A percentile compares a stretch with the other conserved stretches of the same genome.
These are phyloP conservation scores for Suhomyces faveliae DNA, from an alignment of 805 yeast species.

Conservation along the genomic window DNA sequence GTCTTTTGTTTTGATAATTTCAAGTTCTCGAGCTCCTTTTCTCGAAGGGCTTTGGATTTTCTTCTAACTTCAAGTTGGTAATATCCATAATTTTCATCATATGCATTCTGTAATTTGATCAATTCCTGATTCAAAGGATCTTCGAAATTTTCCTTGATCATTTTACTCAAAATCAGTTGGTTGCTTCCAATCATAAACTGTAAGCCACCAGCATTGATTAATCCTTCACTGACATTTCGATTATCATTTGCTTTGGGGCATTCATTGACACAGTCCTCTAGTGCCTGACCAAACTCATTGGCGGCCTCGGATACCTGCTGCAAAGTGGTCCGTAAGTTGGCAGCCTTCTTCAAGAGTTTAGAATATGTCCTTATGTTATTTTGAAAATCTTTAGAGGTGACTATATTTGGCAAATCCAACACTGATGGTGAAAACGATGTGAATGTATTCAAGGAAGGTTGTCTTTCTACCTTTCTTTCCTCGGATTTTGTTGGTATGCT, in stretches of 20 bases:
- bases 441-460: conserved; percentile 40
- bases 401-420: conserved; percentile 57
- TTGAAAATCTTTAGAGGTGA: conserved; percentile 59
- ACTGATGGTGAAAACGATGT: conserved; percentile 53
- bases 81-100: conserved; percentile 46
- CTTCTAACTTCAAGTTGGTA: conserved; percentile 55
- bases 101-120: conserved; percentile 42
- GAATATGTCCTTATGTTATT: conserved; percentile 48
- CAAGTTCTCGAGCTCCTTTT: conserved; percentile 60
- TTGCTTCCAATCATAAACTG: conserved; percentile 77
- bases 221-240: conserved; percentile 50
- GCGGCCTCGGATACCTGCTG: conserved; percentile 55
- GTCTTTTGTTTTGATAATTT: conserved; percentile 58
- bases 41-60: conserved; percentile 51
- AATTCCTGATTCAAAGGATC: conserved; percentile 50
- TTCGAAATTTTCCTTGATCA: conserved; percentile 54
- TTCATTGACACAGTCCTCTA: conserved; percentile 45
- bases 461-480: conserved; percentile 14
- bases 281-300: conserved; percentile 65
- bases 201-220: conserved; percentile 71
- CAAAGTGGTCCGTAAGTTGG: conserved; percentile 47
- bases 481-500: conserved; percentile 1
- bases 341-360: conserved; percentile 48
- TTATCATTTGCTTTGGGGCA: conserved; percentile 28
- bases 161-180: conserved; percentile 63